phyloP scores from a whole-genome alignment of 73 alveolate genomes.

The Paramecium primaurelia region DNA sequence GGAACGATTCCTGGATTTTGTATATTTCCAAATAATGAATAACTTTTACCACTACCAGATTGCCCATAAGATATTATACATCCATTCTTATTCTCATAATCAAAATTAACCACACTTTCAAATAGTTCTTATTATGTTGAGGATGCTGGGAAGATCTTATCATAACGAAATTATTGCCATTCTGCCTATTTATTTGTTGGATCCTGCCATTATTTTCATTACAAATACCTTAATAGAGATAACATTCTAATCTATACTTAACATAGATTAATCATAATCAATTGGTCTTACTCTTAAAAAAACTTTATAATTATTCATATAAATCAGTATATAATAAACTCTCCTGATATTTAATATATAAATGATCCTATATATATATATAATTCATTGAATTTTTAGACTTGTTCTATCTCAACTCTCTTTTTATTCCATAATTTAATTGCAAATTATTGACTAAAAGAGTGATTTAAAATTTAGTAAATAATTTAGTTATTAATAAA shows the following conservation, averaged over 20 bases:
- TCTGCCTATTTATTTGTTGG: slow-evolving; percentile 49
- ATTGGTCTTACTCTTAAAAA: slow-evolving; percentile 53
- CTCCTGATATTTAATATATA: neutral
- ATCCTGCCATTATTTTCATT: neutral
- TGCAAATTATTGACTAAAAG: too few relatives aligned
- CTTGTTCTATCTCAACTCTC: too few relatives aligned
- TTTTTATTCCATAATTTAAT: too few relatives aligned
- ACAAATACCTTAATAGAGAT: slow-evolving; percentile 18
- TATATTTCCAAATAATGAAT: neutral
- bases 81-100: neutral
- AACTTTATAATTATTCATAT: slow-evolving; percentile 13
- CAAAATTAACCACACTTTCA: neutral
- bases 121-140: slow-evolving; percentile 21
- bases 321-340: neutral
- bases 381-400: too few relatives aligned
- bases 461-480: too few relatives aligned
- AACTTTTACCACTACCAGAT: slow-evolving; percentile 29
- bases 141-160: neutral
- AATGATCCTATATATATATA: neutral
- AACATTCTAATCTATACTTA: slow-evolving; percentile 9
- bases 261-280: slow-evolving; percentile 41
- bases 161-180: neutral
- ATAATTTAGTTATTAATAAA: too few relatives aligned
- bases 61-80: slow-evolving; percentile 20
- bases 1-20: slow-evolving; percentile 5